Conservation (phyloP, 441 rosid species). For the Populus hybrid region DNA sequence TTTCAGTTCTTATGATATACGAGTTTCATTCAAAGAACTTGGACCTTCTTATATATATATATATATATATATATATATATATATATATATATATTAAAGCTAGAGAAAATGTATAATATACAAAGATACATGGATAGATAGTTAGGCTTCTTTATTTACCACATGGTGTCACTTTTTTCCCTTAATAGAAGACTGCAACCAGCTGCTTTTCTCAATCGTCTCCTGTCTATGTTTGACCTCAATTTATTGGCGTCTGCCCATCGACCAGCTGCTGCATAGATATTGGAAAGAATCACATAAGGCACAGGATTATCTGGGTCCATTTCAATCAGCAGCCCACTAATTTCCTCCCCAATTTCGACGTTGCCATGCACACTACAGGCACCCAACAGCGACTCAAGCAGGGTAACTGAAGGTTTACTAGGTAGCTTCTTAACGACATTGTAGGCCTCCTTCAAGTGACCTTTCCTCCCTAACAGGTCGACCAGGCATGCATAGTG, state of each 20-base stretch:
- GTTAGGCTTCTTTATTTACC: neutral
- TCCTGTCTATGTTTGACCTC: slow-evolving; percentile 33
- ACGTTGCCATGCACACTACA: slow-evolving; percentile 41
- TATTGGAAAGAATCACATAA: slow-evolving; percentile 66
- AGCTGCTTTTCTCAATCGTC: slow-evolving; percentile 24
- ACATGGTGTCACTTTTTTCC: neutral
- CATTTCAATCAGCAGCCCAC: slow-evolving; percentile 44
- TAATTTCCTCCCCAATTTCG: slow-evolving; percentile 53
- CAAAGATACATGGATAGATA: neutral
- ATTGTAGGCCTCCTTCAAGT: slow-evolving; percentile 56
- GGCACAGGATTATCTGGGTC: slow-evolving; percentile 65
- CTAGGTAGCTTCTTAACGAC: slow-evolving; percentile 50
- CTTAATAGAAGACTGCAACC: slow-evolving; percentile 31
- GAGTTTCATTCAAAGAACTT: too few species aligned
- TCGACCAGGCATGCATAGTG: slow-evolving; percentile 74
- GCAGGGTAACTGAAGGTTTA: slow-evolving; percentile 60
- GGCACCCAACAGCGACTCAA: slow-evolving; percentile 55
- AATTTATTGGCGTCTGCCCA: slow-evolving; percentile 63
- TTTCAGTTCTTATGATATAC: too few species aligned
- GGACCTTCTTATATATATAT: too few species aligned
- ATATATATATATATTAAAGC: too few species aligned
- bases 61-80: too few species aligned
- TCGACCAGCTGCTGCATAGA: slow-evolving; percentile 64
- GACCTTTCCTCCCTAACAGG: slow-evolving; percentile 57
- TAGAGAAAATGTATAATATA: too few species aligned